Base-by-base conservation (phyloP, 345 rosid species). In the Murraya koenigii region DNA sequence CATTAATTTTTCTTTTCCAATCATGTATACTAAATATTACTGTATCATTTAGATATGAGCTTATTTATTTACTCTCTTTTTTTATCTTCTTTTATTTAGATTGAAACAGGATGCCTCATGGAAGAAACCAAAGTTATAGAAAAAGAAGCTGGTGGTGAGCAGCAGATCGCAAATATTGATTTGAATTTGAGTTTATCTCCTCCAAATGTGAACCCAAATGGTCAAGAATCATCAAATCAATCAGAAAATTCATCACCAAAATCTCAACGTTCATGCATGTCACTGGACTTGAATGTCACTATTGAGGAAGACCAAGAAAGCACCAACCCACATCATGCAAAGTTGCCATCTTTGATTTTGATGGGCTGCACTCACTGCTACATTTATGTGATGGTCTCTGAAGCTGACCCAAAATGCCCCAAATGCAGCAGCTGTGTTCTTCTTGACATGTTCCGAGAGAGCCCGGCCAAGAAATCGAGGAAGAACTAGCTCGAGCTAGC, bases 341-440 rank as follows among this genome's bases (percentile, higher is more conserved):
- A 26, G 17, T 30, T 78, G 20, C 78, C 81, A 19, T 59, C 84
- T 0, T 33, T 80, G 69, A 59, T 86, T 66, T 20, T 74, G 74
- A 84, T 82, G 87, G 87, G 85, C 13, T 82, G 89, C 17, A 33
- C 36, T 0, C 61, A 25, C 41, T 86, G 89, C 81, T 14, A 73
- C 72, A 78, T 84, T 15, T 80, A 75, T 76, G 81, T 79, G 36
- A 84, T 86, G 87, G 87, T 82, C 54, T 59, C 84, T 6, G 78
- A 71, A 63, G 76, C 32, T 13, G 77, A 76, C 20, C 84, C 81
- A 38, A 55, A 38, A 9, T 84, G 89, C 59, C 89, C 87, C 14
- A 78, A 60, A 0, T 86, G 89, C 77, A 56, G 75, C 4, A 49
- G 55, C 47, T 35, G 77, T 14, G 30, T 19, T 71, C 78, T 82